Evolutionary conservation across 2,329 filamentous ascomycete genomes (phyloP), one percentile per base, ranked within the genome.

Genomic region (Cadophora malorum): DNA sequence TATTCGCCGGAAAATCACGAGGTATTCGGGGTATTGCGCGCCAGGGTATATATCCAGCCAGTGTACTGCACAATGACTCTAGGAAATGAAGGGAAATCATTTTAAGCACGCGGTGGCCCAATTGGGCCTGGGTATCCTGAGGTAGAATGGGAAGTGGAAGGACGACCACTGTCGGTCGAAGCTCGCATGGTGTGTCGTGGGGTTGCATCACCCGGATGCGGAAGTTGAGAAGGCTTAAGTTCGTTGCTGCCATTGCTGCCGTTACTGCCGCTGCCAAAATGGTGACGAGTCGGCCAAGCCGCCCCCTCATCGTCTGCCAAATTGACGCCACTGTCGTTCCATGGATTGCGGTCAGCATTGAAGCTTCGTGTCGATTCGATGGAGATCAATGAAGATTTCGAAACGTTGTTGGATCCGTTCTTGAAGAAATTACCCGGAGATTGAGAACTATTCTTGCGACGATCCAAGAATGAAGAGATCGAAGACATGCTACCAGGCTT

Each of bases 281-380:
- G 87, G 35, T 38, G 31, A 72, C 88, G 87, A 63, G 81, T 81
- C 63, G 84, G 81, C 88, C 88, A 90, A 49, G 86, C 85, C 72
- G 86, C 83, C 66, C 81, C 76, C 74, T 97, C 94, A 72, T 97
- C 93, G 76, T 97, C 95, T 71, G 92, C 86, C 73, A 97, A 88
- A 79, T 97, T 97, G 78, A 97, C 94, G 76, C 94, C 95, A 77
- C 93, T 97, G 79, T 98, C 95, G 79, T 97, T 97, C 95, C 95
- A 98, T 70, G 94, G 94, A 81, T 97, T 97, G 80, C 94, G 92
- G 80, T 97, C 96, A 74, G 93, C 93, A 71, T 90, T 90, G 80
- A 90, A 90, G 83, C 94, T 97, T 78, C 95, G 92, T 45, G 94
- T 94, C 60, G 94, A 97, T 81, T 98, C 95, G 79, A 97, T 94